phyloP scores from a whole-genome alignment of 352 stramenopile species.

The Globisporangium megalacanthum region DNA sequence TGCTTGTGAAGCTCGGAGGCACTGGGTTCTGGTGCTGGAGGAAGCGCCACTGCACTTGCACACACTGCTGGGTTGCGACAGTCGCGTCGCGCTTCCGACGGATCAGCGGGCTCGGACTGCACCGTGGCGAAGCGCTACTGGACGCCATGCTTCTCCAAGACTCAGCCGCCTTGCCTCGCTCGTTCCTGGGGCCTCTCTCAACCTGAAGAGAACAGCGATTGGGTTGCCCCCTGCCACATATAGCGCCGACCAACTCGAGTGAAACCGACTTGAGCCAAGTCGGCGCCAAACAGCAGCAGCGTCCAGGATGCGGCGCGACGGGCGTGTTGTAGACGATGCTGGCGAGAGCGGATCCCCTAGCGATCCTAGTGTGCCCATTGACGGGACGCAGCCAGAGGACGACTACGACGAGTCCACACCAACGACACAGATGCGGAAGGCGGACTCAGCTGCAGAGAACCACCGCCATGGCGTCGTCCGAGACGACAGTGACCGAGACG shows the following conservation, averaged over 20 bases:
- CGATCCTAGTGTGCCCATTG: no score
- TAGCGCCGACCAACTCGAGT: no score
- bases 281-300: no score
- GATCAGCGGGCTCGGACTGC: conserved; percentile 21
- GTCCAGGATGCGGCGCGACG: no score
- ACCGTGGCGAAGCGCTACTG: conserved; percentile 8
- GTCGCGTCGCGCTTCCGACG: conserved; percentile 23
- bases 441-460: conserved; percentile 1
- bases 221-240: no score
- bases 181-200: neutral
- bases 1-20: conserved; percentile 8
- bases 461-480: neutral
- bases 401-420: neutral
- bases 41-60: conserved; percentile 58
- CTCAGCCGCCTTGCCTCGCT: neutral
- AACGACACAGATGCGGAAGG: conserved; percentile 3
- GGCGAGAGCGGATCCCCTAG: neutral
- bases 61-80: conserved; percentile 20
- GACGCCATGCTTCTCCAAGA: conserved; percentile 2
- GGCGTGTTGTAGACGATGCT: no score
- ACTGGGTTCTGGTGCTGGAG: conserved; percentile 32
- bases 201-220: no score
- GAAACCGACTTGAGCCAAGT: no score
- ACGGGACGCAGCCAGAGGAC: neutral
- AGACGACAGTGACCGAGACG: neutral